A percentile compares a stretch with the other conserved stretches of the same genome.
Conservation (phyloP, 441 rosid genomes). For the Melastoma candidum region DNA sequence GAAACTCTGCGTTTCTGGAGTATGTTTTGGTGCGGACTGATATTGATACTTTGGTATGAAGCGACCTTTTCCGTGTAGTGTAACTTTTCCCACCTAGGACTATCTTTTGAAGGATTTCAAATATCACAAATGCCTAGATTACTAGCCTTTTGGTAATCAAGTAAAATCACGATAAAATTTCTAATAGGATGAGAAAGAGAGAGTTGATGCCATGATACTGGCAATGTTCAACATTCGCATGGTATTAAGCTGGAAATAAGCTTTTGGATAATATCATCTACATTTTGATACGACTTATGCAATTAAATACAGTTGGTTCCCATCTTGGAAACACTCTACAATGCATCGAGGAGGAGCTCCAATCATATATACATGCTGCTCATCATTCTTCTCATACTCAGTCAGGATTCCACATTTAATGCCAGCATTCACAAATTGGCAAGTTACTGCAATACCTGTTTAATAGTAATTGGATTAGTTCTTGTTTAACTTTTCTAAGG, state of each 20-base stretch:
- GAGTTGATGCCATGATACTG: no score
- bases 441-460: slow-evolving; percentile 18
- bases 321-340: slow-evolving; percentile 81
- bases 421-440: slow-evolving; percentile 94
- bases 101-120: no score
- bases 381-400: slow-evolving; percentile 93
- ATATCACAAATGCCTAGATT: no score
- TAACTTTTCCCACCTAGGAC: neutral
- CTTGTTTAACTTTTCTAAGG: slow-evolving; percentile 7
- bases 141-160: no score
- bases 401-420: slow-evolving; percentile 96
- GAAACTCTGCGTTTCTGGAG: slow-evolving; percentile 94
- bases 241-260: no score
- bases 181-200: no score
- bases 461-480: neutral
- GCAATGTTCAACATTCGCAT: no score
- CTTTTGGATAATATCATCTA: no score
- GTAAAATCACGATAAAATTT: no score
- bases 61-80: no score
- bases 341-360: slow-evolving; percentile 80
- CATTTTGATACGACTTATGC: slow-evolving; percentile 9
- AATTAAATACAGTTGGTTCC: slow-evolving; percentile 63
- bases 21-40: slow-evolving; percentile 94
- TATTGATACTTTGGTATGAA: slow-evolving; percentile 87
- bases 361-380: slow-evolving; percentile 97